A percentile compares a stretch with the other conserved stretches of the same genome.
Conservation (phyloP, 164 flowering plant species). For the Magnolia kwangsiensis region DNA sequence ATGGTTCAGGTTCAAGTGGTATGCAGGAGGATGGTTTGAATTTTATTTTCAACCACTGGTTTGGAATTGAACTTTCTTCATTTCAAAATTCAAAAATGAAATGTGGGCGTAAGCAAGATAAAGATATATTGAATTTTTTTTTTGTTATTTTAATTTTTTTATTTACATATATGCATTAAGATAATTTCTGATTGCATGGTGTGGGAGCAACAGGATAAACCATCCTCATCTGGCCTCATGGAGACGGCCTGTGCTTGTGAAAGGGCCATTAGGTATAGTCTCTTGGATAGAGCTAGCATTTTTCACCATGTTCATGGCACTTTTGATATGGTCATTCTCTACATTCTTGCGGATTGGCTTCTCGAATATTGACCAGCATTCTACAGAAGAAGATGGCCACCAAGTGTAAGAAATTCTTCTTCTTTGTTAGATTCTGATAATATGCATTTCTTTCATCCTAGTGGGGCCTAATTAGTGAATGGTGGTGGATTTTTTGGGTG, state of each 20-base stretch:
- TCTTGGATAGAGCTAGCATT: constrained; percentile 49
- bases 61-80: no score
- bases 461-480: background rate
- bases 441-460: background rate
- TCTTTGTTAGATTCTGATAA: background rate
- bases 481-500: constrained; percentile 35
- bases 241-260: constrained; percentile 52
- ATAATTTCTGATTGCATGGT: background rate
- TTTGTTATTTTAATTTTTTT: background rate
- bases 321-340: constrained; percentile 59
- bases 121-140: background rate
- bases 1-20: no score
- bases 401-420: constrained; percentile 33
- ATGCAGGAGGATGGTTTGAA: no score
- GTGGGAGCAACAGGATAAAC: background rate
- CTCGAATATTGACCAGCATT: constrained; percentile 17
- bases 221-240: constrained; percentile 11
- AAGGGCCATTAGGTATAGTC: constrained; percentile 78
- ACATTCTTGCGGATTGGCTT: constrained; percentile 36
- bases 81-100: no score
- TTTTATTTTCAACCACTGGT: no score
- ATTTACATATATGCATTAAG: background rate
- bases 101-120: background rate
- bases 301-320: constrained; percentile 61
- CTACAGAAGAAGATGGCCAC: constrained; percentile 17